Evolutionary conservation across 2,329 filamentous ascomycete species (phyloP).

Genomic region (Tolypocladium guangdongense): DNA sequence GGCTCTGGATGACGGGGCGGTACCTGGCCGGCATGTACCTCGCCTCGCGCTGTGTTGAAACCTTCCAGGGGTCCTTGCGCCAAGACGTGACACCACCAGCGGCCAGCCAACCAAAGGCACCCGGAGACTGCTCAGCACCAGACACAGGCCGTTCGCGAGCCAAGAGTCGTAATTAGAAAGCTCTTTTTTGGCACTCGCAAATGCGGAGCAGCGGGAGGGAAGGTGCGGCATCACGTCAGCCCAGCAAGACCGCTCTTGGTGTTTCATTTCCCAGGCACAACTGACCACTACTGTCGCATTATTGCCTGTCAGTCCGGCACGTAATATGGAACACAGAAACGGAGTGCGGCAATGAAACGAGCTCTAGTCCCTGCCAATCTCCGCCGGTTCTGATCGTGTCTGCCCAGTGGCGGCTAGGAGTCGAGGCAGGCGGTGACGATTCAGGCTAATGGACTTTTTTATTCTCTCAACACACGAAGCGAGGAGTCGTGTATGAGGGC

Average conservation of each 20-base stretch:
- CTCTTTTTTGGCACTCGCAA: neutral
- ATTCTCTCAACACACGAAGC: no score
- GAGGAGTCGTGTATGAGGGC: no score
- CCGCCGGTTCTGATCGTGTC: neutral
- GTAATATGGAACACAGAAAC: no score
- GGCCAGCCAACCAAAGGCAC: neutral
- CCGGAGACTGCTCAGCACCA: neutral
- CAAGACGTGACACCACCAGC: neutral
- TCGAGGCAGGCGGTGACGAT: no score
- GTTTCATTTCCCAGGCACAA: neutral
- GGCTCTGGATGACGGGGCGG: neutral
- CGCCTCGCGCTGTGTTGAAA: neutral
- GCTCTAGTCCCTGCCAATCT: neutral
- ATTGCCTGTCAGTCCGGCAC: no score
- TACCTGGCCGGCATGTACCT: neutral
- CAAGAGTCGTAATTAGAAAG: neutral
- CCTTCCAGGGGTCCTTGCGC: neutral
- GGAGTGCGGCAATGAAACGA: no score
- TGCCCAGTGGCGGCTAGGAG: neutral
- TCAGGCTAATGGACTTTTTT: no score
- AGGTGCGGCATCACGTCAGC: neutral
- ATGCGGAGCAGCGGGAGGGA: neutral
- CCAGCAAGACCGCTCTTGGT: neutral
- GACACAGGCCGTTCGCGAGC: neutral
- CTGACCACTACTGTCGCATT: no score